Conservation (phyloP, 2,329 filamentous ascomycete species). For the Phyllosticta citriasiana region DNA sequence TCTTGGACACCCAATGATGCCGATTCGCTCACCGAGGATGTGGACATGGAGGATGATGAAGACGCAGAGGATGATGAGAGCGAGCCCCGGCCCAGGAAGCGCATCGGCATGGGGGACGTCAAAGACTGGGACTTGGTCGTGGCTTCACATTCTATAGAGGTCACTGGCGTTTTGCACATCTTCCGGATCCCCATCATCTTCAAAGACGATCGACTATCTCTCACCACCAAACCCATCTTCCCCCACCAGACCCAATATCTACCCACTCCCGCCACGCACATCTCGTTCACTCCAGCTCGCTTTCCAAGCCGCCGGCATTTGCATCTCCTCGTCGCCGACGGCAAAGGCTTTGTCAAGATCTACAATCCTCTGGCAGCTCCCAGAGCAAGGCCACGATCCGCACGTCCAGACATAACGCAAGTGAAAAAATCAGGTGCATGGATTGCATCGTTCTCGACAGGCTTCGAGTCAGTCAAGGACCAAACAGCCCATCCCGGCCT, state of each 20-base stretch:
- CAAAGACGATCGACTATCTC: constrained; percentile 24
- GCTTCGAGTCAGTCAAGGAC: constrained; percentile 22
- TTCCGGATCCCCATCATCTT: constrained; percentile 28
- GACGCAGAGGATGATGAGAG: constrained; percentile 15
- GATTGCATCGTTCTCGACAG: constrained; percentile 23
- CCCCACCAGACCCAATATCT: constrained; percentile 40
- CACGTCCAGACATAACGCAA: constrained; percentile 12
- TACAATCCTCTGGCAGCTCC: constrained; percentile 42
- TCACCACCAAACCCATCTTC: constrained; percentile 27
- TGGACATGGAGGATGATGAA: constrained; percentile 26
- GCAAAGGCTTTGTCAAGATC: constrained; percentile 46
- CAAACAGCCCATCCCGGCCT: constrained; percentile 20
- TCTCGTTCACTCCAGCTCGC: constrained; percentile 45
- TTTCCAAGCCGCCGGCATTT: constrained; percentile 45
- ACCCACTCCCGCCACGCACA: constrained; percentile 38
- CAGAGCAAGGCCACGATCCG: constrained; percentile 15
- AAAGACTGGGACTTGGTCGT: constrained; percentile 31
- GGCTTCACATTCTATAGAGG: constrained; percentile 31
- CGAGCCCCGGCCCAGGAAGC: constrained; percentile 2
- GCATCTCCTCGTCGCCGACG: constrained; percentile 45
- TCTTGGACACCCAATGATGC: constrained; percentile 36
- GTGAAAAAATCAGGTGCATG: constrained; percentile 17
- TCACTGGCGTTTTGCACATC: constrained; percentile 30
- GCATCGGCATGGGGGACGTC: constrained; percentile 14
- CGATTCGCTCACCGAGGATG: constrained; percentile 12